Evolutionary conservation across 2,329 filamentous ascomycete genomes (phyloP), one percentile per base, ranked within the genome.

Genomic region (Penicillium hesseltinei): DNA sequence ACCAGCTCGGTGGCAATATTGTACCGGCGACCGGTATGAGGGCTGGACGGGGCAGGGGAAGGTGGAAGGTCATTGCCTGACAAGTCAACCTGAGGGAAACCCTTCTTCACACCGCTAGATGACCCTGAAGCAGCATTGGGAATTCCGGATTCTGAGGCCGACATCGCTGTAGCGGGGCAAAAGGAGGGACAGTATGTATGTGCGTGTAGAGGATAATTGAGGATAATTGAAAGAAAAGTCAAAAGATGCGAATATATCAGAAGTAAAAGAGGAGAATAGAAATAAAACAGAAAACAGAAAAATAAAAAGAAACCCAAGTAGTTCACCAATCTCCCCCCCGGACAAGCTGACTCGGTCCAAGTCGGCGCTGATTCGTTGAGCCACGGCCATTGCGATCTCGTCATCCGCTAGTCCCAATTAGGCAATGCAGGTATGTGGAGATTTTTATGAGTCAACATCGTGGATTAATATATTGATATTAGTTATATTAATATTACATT

Each of bases 1-100:
- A 99, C 94, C 62, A 99, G 81, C 78, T 99, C 94, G 5, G 94
- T 99, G 57, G 93, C 93, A 60, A 99, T 85, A 45, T 92, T 92
- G 77, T 97, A 99, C 66, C 91, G 90, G 65, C 89, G 86, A 62
- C 91, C 92, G 71, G 88, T 89, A 71, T 88, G 85, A 25, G 94
- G 94, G 71, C 89, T 96, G 17, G 93, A 97, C 2, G 93, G 92
- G 25, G 94, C 91, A 2, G 94, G 94, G 8, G 94, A 97, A 1
- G 92, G 92, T 51, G 92, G 92, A 51, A 96, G 81, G 69, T 92
- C 81, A 77, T 95, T 89, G 42, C 91, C 91, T 69, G 93, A 89
- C 58, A 92, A 80, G 73, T 96, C 91, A 62, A 92, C 80, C 65
- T 85, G 82, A 43, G 81, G 74, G 59, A 86, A 78, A 38, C 77